phyloP scores from a whole-genome alignment of 208 protist genomes.

The Plasmodiophora brassicae region DNA sequence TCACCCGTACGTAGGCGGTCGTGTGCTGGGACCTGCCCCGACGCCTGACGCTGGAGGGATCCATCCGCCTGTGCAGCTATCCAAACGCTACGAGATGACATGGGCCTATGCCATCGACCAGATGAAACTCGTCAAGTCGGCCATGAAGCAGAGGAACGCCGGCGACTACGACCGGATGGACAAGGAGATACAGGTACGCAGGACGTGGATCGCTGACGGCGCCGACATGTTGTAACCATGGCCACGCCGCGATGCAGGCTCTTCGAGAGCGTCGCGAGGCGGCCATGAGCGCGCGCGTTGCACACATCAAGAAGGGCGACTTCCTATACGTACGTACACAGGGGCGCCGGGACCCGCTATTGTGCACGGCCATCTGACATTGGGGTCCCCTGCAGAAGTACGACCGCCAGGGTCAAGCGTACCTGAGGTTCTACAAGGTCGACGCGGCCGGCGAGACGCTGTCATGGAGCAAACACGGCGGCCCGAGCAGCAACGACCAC shows the following conservation, averaged over 20 bases:
- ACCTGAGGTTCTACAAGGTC: neutral
- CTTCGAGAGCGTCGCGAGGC: neutral
- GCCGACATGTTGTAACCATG: too few relatives aligned
- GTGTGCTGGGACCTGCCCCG: too few relatives aligned
- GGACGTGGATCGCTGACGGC: too few relatives aligned
- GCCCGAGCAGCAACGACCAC: neutral
- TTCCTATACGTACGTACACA: too few relatives aligned
- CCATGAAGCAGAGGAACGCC: slow-evolving; percentile 10
- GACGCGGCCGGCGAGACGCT: neutral
- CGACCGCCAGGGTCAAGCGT: neutral
- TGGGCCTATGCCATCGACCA: slow-evolving; percentile 3
- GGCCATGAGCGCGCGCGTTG: neutral
- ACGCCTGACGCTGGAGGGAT: too few relatives aligned
- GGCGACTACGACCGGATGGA: neutral
- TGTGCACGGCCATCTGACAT: too few relatives aligned
- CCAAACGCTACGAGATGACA: neutral
- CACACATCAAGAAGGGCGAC: neutral
- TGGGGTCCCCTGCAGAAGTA: too few relatives aligned
- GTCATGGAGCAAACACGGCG: neutral
- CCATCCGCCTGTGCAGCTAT: too few relatives aligned
- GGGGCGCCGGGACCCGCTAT: too few relatives aligned
- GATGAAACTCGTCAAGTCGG: neutral
- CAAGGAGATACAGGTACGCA: neutral
- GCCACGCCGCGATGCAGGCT: too few relatives aligned
- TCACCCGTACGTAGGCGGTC: too few relatives aligned